A percentile compares a stretch with the other conserved stretches of the same genome.
phyloP scores from a whole-genome alignment of 805 yeast genomes.

The Wickerhamiella occidentalis region DNA sequence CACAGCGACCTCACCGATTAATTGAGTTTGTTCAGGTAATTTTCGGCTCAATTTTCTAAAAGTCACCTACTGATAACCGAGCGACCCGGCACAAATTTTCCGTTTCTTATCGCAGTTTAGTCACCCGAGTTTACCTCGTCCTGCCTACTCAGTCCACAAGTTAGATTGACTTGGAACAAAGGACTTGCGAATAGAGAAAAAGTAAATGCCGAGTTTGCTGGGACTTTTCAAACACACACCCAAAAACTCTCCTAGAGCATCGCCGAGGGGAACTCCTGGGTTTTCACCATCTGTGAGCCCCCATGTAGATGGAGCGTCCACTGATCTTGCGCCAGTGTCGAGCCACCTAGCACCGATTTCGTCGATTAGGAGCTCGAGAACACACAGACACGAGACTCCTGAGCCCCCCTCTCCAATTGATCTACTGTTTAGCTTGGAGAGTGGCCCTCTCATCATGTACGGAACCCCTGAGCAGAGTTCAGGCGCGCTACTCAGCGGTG shows the following conservation, averaged over 20 bases:
- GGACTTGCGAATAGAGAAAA: not conserved
- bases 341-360: not conserved
- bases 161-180: not conserved
- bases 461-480: slow-evolving; percentile 69
- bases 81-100: not conserved
- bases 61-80: not conserved
- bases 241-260: not conserved
- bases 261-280: not conserved
- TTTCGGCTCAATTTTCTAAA: no score
- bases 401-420: not conserved
- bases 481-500: slow-evolving; percentile 78
- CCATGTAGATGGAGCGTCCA: not conserved
- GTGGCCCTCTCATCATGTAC: slow-evolving; percentile 81
- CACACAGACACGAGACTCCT: not conserved
- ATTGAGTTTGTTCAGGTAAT: no score
- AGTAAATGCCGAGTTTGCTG: slow-evolving; percentile 6
- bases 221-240: slow-evolving; percentile 7
- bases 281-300: not conserved
- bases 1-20: no score
- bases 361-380: not conserved
- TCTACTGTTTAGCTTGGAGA: slow-evolving; percentile 39
- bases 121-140: not conserved
- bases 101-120: not conserved
- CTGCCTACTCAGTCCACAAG: not conserved
- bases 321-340: slow-evolving; percentile 1